phyloP scores from a whole-genome alignment of 176 grass and related monocot genomes.

The Phyllostachys edulis region DNA sequence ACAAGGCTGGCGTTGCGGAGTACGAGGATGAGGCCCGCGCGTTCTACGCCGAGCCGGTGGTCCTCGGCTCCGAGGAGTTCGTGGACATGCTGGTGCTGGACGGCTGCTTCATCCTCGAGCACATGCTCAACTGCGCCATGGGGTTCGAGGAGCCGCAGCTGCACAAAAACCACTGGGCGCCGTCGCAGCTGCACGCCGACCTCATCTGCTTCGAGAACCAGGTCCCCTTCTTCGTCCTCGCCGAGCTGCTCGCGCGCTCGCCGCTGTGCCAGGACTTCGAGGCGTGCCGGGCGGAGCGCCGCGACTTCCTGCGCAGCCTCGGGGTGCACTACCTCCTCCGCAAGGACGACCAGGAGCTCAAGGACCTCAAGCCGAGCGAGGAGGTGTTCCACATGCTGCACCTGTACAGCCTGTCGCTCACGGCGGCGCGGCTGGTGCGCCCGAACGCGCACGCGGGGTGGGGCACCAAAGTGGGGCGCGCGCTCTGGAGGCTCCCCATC shows the following conservation, averaged over 20 bases:
- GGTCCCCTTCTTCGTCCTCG: slow-evolving; percentile 10
- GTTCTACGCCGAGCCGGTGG: neutral
- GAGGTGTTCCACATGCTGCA: neutral
- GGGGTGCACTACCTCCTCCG: slow-evolving; percentile 10
- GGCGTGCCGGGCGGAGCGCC: neutral
- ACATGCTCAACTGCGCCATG: slow-evolving; percentile 13
- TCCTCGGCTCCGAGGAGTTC: neutral
- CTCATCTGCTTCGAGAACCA: slow-evolving; percentile 19
- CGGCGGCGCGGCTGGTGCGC: neutral
- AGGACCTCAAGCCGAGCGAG: neutral
- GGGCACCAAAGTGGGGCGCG: neutral
- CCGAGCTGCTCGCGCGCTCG: neutral
- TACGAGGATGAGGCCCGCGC: neutral
- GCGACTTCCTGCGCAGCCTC: neutral
- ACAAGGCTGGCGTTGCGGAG: neutral
- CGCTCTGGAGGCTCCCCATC: neutral
- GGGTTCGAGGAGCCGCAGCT: neutral
- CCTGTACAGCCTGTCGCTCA: neutral
- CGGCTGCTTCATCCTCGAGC: slow-evolving; percentile 13
- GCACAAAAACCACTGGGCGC: neutral
- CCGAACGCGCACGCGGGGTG: neutral
- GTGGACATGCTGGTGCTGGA: slow-evolving; percentile 15
- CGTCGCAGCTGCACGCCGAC: slow-evolving; percentile 9
- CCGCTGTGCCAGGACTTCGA: neutral
- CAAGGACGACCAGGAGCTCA: neutral